Evolutionary conservation across 176 grass and related monocot species (phyloP), one percentile per base, ranked within the genome.

Genomic region (Cenchrus americanus): DNA sequence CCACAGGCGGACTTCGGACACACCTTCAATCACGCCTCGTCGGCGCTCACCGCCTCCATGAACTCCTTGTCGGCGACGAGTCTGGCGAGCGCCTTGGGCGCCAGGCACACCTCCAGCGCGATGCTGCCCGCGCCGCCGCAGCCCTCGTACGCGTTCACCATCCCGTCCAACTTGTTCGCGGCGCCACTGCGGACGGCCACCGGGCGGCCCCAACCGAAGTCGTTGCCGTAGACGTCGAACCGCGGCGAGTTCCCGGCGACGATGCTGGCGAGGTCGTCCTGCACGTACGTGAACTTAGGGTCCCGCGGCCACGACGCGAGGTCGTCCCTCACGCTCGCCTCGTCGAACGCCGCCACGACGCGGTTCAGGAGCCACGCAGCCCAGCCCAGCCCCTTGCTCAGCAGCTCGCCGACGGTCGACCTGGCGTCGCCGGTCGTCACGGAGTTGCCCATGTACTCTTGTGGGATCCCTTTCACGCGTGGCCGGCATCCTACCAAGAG

Each of bases 191-290:
- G 68, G 0, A 76, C 87, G 0, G 80, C 76, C 17, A 87, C 14
- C 23, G 80, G 63, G 32, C 5, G 22, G 4, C 90, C 90, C 87
- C 87, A 84, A 6, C 84, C 80, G 61, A 89, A 89, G 52, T 92
- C 84, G 74, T 86, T 89, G 7, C 74, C 64, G 9, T 49, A 78
- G 24, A 47, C 65, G 14, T 79, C 81, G 37, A 93, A 90, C 76
- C 79, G 79, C 8, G 91, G 87, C 14, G 87, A 93, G 55, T 48
- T 82, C 4, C 26, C 84, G 5, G 79, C 77, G 18, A n/a, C 17
- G 32, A 86, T 1, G 7, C 37, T 27, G 15, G 62, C 41, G 1
- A 0, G 0, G 34, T 37, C 34, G 3, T 4, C 34, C 0, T 10
- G 5, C 77, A 19, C 7, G 52, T 55, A 63, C 1, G 2, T 1